phyloP scores from a whole-genome alignment of 768 basidiomycete genomes.

The Krasilnikovozyma curviuscula region DNA sequence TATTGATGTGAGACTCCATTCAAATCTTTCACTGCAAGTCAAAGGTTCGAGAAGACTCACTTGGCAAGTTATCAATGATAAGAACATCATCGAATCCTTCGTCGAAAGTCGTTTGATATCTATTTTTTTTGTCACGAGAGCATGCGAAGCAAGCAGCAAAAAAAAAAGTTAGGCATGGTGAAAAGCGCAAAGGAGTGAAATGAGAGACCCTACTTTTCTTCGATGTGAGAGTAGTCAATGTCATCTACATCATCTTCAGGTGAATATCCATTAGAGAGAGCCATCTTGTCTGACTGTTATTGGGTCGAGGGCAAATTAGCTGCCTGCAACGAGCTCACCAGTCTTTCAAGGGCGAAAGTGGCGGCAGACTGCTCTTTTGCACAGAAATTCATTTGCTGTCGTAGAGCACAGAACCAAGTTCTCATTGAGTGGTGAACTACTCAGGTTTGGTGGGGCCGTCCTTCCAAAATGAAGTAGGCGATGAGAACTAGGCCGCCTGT shows the following conservation, averaged over 20 bases:
- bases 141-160: not conserved
- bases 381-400: too few species aligned
- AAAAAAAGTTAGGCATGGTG: not conserved
- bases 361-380: too few species aligned
- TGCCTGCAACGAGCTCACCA: too few species aligned
- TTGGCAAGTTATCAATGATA: slow-evolving; percentile 77
- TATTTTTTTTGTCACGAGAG: slow-evolving; percentile 21
- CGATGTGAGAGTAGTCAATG: slow-evolving; percentile 76
- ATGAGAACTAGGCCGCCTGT: too few species aligned
- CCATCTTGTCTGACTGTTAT: too few species aligned
- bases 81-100: slow-evolving; percentile 78
- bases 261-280: too few species aligned
- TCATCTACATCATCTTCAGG: slow-evolving; percentile 36
- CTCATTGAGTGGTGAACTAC: too few species aligned
- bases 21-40: not conserved
- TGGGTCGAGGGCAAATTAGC: too few species aligned
- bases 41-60: not conserved
- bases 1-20: not conserved
- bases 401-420: too few species aligned
- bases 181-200: not conserved
- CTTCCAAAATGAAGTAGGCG: too few species aligned
- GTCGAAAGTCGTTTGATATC: slow-evolving; percentile 65
- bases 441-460: too few species aligned
- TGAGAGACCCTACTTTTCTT: slow-evolving; percentile 44
- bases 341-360: too few species aligned